Conservation (phyloP, 2,329 filamentous ascomycete genomes). For the Aspergillus sp. region DNA sequence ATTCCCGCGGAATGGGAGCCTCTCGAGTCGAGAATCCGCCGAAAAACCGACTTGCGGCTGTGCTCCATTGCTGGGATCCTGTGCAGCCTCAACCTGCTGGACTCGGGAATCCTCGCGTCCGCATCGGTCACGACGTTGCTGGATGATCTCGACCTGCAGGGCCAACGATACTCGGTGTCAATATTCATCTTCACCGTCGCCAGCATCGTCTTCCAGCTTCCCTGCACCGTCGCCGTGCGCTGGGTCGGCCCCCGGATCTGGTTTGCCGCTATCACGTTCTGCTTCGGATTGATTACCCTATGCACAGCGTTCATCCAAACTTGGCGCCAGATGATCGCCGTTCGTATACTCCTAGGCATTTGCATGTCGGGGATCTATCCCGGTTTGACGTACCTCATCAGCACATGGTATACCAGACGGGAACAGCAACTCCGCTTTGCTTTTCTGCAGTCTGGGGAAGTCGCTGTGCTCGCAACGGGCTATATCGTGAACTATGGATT, state of each 20-base stretch:
- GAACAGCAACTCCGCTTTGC: constrained; percentile 68
- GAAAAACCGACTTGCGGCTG: constrained; percentile 66
- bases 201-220: constrained; percentile 67
- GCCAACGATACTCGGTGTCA: constrained; percentile 66
- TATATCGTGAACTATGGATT: constrained; percentile 68
- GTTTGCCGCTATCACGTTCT: constrained; percentile 60
- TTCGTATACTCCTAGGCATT: constrained; percentile 66
- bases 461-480: constrained; percentile 65
- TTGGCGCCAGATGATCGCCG: constrained; percentile 68
- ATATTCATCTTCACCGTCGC: constrained; percentile 74
- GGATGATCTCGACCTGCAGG: constrained; percentile 61
- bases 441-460: constrained; percentile 63
- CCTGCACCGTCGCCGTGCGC: constrained; percentile 66
- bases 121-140: constrained; percentile 70
- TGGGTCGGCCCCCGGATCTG: constrained; percentile 63
- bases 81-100: constrained; percentile 67
- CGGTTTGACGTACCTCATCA: constrained; percentile 47
- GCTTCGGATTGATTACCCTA: constrained; percentile 65
- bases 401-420: constrained; percentile 61
- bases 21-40: constrained; percentile 52
- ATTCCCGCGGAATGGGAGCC: constrained; percentile 19
- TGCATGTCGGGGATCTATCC: constrained; percentile 54
- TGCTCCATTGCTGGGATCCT: constrained; percentile 71
- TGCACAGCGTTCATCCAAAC: constrained; percentile 67
- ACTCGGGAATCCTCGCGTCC: constrained; percentile 68